These are phyloP conservation scores for Spatholobus suberectus DNA, from an alignment of 306 rosid species.

Conservation along the genomic window DNA sequence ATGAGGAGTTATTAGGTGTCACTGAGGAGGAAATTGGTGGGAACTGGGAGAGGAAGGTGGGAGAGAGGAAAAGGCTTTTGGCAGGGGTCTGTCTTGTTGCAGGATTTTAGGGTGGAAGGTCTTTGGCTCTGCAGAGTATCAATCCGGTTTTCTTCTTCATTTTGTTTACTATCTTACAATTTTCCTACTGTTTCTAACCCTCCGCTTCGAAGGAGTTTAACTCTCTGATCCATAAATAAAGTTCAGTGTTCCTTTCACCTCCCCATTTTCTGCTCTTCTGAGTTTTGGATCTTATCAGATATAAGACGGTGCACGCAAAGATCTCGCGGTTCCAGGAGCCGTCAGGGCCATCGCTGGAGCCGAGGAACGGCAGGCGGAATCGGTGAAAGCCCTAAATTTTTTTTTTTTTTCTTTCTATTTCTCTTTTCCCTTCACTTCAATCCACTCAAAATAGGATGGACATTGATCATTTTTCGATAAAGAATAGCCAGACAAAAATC, in stretches of 20 bases:
- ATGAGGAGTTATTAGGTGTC: not conserved
- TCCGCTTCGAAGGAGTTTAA: not conserved
- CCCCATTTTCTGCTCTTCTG: not conserved
- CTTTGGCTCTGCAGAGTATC: not conserved
- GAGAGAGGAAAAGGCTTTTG: not conserved
- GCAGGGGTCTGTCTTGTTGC: not conserved
- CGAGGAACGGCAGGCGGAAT: too few relatives aligned
- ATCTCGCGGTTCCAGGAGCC: too few relatives aligned
- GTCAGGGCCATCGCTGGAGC: too few relatives aligned
- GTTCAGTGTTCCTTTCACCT: constrained; percentile 1
- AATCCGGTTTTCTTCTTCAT: not conserved
- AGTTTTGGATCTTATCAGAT: not conserved
- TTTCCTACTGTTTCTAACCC: not conserved
- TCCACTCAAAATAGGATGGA: too few relatives aligned
- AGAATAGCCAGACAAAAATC: too few relatives aligned
- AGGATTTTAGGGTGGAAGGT: not conserved
- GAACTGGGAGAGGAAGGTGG: not conserved
- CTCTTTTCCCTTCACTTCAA: too few relatives aligned
- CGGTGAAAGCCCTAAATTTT: too few relatives aligned
- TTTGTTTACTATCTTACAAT: not conserved
- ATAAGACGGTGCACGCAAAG: too few relatives aligned
- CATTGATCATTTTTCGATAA: too few relatives aligned
- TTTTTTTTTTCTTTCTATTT: too few relatives aligned
- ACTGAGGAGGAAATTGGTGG: not conserved
- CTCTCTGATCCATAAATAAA: constrained; percentile 1